Evolutionary conservation across 768 basidiomycete species (phyloP).

Genomic region (Gymnopilus junonius): DNA sequence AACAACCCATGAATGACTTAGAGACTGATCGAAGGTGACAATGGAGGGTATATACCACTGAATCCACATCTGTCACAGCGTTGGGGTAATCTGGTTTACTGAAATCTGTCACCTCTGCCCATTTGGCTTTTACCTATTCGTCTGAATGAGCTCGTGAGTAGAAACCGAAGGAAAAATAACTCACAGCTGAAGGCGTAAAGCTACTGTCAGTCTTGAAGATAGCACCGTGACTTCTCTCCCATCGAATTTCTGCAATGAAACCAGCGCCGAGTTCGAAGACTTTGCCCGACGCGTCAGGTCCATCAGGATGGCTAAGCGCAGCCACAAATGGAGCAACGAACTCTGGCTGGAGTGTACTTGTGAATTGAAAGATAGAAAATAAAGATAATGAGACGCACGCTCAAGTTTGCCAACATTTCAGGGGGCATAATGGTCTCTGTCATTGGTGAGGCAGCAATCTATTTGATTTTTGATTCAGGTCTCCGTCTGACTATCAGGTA

Average conservation of each 20-base stretch:
- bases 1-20: background rate
- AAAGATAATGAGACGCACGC: constrained; percentile 45
- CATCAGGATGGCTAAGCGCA: constrained; percentile 85
- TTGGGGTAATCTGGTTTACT: constrained; percentile 68
- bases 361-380: background rate
- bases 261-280: constrained; percentile 95
- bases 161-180: constrained; percentile 17
- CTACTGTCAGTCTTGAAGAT: constrained; percentile 88
- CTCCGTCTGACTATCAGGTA: too few relatives aligned
- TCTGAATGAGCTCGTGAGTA: background rate
- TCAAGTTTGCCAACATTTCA: constrained; percentile 88
- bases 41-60: constrained; percentile 41
- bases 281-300: constrained; percentile 76
- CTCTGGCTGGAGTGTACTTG: constrained; percentile 63
- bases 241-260: constrained; percentile 88
- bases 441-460: constrained; percentile 97
- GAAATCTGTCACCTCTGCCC: constrained; percentile 84
- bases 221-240: constrained; percentile 88
- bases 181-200: constrained; percentile 93
- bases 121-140: constrained; percentile 76
- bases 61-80: constrained; percentile 64
- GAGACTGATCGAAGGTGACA: background rate
- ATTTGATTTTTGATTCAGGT: constrained; percentile 1
- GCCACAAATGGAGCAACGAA: constrained; percentile 92
- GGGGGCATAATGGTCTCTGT: constrained; percentile 95